Conservation (phyloP, 176 grass and related monocot genomes). For the Oryza nivara region DNA sequence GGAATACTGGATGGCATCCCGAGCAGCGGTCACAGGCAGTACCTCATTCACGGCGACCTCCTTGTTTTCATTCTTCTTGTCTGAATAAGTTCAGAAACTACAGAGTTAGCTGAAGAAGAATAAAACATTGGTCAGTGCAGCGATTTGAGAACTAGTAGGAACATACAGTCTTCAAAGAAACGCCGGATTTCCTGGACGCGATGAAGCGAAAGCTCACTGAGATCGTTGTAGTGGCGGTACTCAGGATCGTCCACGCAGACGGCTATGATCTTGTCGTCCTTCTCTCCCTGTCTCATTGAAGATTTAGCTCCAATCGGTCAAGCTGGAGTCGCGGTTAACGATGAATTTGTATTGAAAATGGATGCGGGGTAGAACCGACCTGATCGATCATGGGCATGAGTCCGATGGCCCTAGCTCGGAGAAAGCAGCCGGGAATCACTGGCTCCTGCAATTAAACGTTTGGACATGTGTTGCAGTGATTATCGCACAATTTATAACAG, state of each 20-base stretch:
- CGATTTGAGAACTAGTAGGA: not conserved
- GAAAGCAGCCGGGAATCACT: slow-evolving; percentile 69
- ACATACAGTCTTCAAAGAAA: slow-evolving; percentile 80
- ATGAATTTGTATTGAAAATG: not conserved
- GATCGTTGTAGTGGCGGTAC: slow-evolving; percentile 65
- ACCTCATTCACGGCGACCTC: slow-evolving; percentile 68
- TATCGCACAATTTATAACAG: too few species aligned
- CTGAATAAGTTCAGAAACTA: slow-evolving; percentile 42
- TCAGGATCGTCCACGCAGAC: slow-evolving; percentile 78
- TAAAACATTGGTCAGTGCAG: too few species aligned
- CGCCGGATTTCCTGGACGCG: slow-evolving; percentile 67
- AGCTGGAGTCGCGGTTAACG: not conserved
- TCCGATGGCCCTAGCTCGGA: slow-evolving; percentile 72
- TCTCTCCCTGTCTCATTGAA: slow-evolving; percentile 52
- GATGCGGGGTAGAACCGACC: slow-evolving; percentile 11
- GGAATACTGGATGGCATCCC: slow-evolving; percentile 68
- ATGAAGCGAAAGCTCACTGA: slow-evolving; percentile 72
- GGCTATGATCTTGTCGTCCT: slow-evolving; percentile 82
- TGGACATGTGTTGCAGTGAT: not conserved
- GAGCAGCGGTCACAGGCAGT: slow-evolving; percentile 47
- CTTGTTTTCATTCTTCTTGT: slow-evolving; percentile 89
- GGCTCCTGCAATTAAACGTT: slow-evolving; percentile 49
- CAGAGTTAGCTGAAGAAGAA: not conserved
- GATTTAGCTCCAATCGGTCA: not conserved
- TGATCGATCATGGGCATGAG: slow-evolving; percentile 90